Evolutionary conservation across 2,329 filamentous ascomycete genomes (phyloP), one percentile per base, ranked within the genome.

Genomic region (Monilinia aucupariae): DNA sequence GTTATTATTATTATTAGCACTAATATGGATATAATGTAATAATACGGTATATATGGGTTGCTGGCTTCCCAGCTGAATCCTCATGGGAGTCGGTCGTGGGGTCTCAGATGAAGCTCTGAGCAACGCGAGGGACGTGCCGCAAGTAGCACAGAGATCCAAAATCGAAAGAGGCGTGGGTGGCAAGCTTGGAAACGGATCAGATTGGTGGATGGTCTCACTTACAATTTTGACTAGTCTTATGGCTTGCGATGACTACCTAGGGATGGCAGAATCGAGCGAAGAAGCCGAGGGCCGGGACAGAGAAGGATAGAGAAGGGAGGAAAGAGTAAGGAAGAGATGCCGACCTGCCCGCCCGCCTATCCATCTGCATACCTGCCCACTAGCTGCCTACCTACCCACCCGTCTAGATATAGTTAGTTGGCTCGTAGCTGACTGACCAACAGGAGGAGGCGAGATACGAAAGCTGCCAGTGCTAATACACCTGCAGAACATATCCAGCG

Each of bases 31-130:
- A n/a, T n/a, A n/a, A n/a, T n/a, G n/a, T n/a, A n/a, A n/a, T n/a
- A n/a, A n/a, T n/a, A n/a, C n/a, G n/a, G n/a, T n/a, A n/a, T n/a
- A n/a, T n/a, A n/a, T n/a, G n/a, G n/a, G 22, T 25, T 47, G 34
- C 41, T 58, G 54, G 54, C 54, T 58, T 58, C 25, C n/a, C 47
- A 47, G 54, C 54, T 58, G 54, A 58, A 48, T 58, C 4, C 39
- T 55, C 25, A 22, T 45, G 52, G 37, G 17, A 43, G n/a, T n/a
- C n/a, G 6, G 37, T 30, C 39, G 53, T 53, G 50, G 32, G 13
- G 54, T 56, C 54, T 58, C 30, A 58, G 41, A 56, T 56, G 27
- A 47, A 58, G 54, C 54, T 58, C 30, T 58, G 54, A 48, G 54
- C 54, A 47, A 6, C 9, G 8, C 1, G 9, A 20, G 54, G 30